Base-by-base conservation (phyloP, 176 grass and related monocot species). In the Saccharum spontaneum region DNA sequence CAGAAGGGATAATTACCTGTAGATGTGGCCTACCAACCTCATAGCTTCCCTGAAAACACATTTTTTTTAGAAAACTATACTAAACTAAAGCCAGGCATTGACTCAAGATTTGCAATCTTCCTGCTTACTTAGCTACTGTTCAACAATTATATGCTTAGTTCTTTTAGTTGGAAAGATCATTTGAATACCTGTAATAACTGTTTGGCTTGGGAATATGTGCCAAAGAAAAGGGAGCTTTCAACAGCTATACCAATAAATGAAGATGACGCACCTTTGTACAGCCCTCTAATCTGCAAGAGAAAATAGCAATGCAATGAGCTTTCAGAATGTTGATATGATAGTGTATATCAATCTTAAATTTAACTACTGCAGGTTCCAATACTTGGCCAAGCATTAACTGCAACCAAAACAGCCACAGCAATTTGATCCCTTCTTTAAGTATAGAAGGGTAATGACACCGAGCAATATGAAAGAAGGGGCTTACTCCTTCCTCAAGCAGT, bases 211-310 rank as follows among this genome's bases (percentile, higher is more conserved):
- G 89, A 90, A 88, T 98, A 98, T 44, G 89, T 93, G 69, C 95
- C 95, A 87, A 98, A 98, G 67, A 93, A 89, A 79, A 98, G 83
- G 31, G 95, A 95, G 78, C 95, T 98, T 88, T 98, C 95, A 79
- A 95, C 61, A 78, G 95, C 93, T 80, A 92, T 95, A 77, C 95
- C 93, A 68, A 95, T 69, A 86, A 98, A 98, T 70, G 95, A 93
- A 90, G 95, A 95, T 69, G 95, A 98, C 8, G 93, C 95, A 76
- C 95, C 95, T 89, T 84, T 91, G 91, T 95, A 98, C 77, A 95
- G 50, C 60, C 95, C 95, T 89, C 77, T 98, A 80, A 94, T 79
- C 95, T 98, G 89, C 9, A 54, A 91, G 48, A 62, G 86, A 57
- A 88, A 88, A 87, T 44, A 91, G 36, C 50, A 23, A 87, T 52